Evolutionary conservation across 2,329 filamentous ascomycete genomes (phyloP).

Genomic region (Nemania sp.): DNA sequence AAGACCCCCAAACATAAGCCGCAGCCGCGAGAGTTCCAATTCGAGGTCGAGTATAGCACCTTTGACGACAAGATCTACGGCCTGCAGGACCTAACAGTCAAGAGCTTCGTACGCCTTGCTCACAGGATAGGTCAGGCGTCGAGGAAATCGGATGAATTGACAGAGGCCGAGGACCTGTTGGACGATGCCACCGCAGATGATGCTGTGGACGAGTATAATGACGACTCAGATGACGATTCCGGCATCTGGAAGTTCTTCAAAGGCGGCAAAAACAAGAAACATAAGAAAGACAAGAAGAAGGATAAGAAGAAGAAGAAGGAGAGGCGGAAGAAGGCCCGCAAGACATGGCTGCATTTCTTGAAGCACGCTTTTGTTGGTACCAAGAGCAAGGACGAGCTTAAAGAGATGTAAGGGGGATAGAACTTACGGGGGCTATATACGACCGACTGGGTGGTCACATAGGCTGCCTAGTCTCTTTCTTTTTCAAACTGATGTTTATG

Average conservation of each 20-base stretch:
- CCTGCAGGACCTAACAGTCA: constrained; percentile 81
- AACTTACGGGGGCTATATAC: too few relatives aligned
- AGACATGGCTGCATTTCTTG: constrained; percentile 78
- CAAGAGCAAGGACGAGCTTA: constrained; percentile 66
- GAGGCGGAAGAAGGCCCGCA: constrained; percentile 62
- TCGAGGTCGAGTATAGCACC: constrained; percentile 85
- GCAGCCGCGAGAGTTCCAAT: constrained; percentile 67
- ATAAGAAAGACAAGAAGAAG: constrained; percentile 54
- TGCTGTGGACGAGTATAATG: constrained; percentile 32
- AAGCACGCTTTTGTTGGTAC: constrained; percentile 79
- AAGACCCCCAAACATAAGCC: constrained; percentile 60
- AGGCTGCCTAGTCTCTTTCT: too few relatives aligned
- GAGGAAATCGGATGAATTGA: constrained; percentile 29
- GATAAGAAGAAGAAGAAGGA: constrained; percentile 53
- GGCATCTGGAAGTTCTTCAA: constrained; percentile 27
- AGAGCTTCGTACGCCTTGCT: constrained; percentile 78
- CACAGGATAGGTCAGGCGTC: constrained; percentile 68
- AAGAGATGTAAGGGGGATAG: constrained; percentile 43
- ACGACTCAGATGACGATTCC: constrained; percentile 35
- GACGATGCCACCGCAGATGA: constrained; percentile 33
- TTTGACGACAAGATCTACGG: constrained; percentile 74
- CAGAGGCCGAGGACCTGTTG: constrained; percentile 22
- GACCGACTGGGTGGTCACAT: too few relatives aligned
- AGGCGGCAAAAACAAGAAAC: constrained; percentile 64
- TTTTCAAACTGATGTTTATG: neutral